These are phyloP conservation scores for Phytophthora lateralis DNA, from an alignment of 352 stramenopile genomes.

Conservation along the genomic window DNA sequence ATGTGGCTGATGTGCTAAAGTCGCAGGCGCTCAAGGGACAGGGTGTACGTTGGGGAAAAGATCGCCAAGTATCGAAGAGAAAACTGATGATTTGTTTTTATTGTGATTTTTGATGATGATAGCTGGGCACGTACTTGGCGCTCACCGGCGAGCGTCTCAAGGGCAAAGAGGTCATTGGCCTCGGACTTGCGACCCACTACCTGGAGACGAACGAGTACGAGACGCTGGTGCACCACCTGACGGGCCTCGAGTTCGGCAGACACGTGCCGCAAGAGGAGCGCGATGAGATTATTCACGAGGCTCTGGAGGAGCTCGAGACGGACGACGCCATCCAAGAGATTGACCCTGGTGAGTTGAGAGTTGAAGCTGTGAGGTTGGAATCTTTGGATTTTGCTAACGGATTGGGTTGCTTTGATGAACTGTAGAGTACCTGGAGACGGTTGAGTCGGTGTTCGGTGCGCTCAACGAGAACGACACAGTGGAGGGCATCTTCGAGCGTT, in stretches of 20 bases:
- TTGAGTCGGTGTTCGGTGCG: constrained; percentile 81
- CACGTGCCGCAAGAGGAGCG: constrained; percentile 80
- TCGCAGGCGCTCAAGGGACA: constrained; percentile 75
- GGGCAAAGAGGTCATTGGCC: constrained; percentile 89
- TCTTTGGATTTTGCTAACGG: constrained; percentile 17
- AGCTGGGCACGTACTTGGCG: constrained; percentile 94
- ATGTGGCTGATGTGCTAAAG: constrained; percentile 71
- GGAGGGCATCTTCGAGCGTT: constrained; percentile 71
- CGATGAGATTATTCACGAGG: constrained; percentile 87
- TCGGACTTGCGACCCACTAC: constrained; percentile 97
- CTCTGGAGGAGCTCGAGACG: constrained; percentile 76
- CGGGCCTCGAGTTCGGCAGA: constrained; percentile 73
- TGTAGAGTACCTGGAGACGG: constrained; percentile 70
- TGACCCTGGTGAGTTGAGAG: constrained; percentile 44
- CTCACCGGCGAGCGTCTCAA: constrained; percentile 94
- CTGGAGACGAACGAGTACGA: constrained; percentile 88
- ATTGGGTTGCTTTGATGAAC: constrained; percentile 3
- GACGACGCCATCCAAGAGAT: constrained; percentile 87
- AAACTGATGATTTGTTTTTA: constrained; percentile 6
- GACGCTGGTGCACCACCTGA: constrained; percentile 88
- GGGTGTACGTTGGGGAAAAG: constrained; percentile 42
- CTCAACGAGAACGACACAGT: constrained; percentile 75
- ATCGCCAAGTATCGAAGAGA: constrained; percentile 1
- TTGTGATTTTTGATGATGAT: constrained; percentile 13
- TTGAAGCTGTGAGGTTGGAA: constrained; percentile 5